phyloP scores from a whole-genome alignment of 108 stramenopile genomes.

The Parmales sp. region DNA sequence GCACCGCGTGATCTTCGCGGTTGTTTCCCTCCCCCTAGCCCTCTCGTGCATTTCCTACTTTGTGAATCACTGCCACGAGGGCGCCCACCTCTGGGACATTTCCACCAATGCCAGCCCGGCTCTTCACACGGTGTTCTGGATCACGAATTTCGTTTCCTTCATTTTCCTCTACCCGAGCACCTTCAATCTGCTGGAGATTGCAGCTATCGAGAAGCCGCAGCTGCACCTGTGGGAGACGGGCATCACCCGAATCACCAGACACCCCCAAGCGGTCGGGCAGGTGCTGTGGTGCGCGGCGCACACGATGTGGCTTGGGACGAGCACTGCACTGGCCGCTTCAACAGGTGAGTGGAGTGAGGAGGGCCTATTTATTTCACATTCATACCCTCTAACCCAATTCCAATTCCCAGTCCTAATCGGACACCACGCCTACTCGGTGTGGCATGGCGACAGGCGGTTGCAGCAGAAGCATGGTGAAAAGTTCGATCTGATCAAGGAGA shows the following conservation, averaged over 20 bases:
- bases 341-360: no score
- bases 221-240: slow-evolving; percentile 92
- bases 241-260: slow-evolving; percentile 85
- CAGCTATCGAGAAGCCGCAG: slow-evolving; percentile 66
- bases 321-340: slow-evolving; percentile 61
- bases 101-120: slow-evolving; percentile 26
- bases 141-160: slow-evolving; percentile 68
- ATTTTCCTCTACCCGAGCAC: slow-evolving; percentile 86
- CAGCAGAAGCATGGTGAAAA: slow-evolving; percentile 63
- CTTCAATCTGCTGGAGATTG: slow-evolving; percentile 89
- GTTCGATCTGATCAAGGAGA: slow-evolving; percentile 55
- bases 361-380: no score
- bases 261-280: slow-evolving; percentile 90
- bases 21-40: slow-evolving; percentile 71
- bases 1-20: slow-evolving; percentile 89
- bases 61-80: slow-evolving; percentile 85
- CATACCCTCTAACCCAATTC: no score
- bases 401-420: slow-evolving; percentile 62
- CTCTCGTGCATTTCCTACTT: slow-evolving; percentile 88
- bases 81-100: slow-evolving; percentile 72
- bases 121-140: slow-evolving; percentile 51
- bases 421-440: slow-evolving; percentile 82
- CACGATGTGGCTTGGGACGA: slow-evolving; percentile 73
- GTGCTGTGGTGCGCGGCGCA: slow-evolving; percentile 85
- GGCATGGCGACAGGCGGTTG: slow-evolving; percentile 89